phyloP scores from a whole-genome alignment of 2,329 filamentous ascomycete species.

The Claviceps quebecensis region DNA sequence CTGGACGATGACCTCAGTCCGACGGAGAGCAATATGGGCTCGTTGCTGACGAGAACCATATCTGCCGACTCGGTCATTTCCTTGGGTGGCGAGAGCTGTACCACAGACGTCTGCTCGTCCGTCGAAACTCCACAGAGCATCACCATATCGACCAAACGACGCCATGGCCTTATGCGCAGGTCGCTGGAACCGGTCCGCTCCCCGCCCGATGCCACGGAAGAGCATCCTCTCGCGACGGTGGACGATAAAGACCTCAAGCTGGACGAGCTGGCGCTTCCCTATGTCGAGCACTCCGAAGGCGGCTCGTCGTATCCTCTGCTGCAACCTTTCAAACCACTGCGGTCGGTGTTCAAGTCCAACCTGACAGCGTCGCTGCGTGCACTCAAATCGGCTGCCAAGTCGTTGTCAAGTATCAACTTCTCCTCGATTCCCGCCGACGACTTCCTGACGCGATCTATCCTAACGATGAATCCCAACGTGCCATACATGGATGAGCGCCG shows the following conservation, averaged over 20 bases:
- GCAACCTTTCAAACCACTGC: conserved; percentile 33
- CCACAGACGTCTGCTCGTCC: conserved; percentile 34
- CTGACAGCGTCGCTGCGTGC: conserved; percentile 52
- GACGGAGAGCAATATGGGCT: conserved; percentile 39
- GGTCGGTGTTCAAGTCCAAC: conserved; percentile 53
- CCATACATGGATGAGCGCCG: conserved; percentile 55
- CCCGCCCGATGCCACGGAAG: conserved; percentile 36
- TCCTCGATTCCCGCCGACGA: conserved; percentile 52
- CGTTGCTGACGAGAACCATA: conserved; percentile 36
- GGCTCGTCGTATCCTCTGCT: conserved; percentile 12
- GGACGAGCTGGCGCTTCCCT: conserved; percentile 27
- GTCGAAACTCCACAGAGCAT: conserved; percentile 34
- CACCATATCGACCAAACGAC: conserved; percentile 16
- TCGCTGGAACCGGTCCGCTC: conserved; percentile 41
- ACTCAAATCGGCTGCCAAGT: conserved; percentile 48
- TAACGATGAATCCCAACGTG: conserved; percentile 51
- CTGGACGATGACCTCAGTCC: conserved; percentile 33
- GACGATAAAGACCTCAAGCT: conserved; percentile 27
- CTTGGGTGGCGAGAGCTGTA: conserved; percentile 38
- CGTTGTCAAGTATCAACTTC: conserved; percentile 48
- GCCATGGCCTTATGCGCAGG: conserved; percentile 27
- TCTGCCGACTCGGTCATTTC: conserved; percentile 51
- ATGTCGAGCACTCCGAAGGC: conserved; percentile 15
- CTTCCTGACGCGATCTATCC: conserved; percentile 51
- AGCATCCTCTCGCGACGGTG: conserved; percentile 34